Conservation (phyloP, 495 filamentous ascomycete species). For the Neurospora africana region DNA sequence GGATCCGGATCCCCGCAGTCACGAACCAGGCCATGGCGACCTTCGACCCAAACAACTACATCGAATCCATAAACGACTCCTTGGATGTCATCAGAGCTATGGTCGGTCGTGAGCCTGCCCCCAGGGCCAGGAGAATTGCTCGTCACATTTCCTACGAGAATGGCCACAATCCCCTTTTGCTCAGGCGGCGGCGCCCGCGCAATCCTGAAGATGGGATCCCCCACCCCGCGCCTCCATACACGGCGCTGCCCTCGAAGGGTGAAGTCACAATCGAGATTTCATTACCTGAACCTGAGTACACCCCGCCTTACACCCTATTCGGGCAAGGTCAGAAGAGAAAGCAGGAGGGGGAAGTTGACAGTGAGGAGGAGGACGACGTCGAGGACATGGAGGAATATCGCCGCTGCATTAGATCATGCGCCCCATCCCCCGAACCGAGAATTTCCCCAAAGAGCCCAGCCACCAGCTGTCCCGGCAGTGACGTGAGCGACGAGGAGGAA, state of each 20-base stretch:
- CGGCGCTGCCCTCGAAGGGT: neutral
- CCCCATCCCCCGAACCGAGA: neutral
- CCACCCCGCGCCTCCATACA: neutral
- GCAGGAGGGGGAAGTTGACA: neutral
- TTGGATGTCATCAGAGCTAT: neutral
- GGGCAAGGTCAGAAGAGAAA: neutral
- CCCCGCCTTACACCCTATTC: neutral
- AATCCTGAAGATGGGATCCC: neutral
- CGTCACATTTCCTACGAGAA: neutral
- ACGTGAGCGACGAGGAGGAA: neutral
- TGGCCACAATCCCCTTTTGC: neutral
- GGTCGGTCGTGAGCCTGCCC: neutral
- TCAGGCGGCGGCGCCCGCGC: no score
- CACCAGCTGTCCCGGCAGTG: neutral
- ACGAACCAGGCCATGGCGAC: neutral
- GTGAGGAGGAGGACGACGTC: neutral
- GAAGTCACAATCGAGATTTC: neutral
- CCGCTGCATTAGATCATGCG: neutral
- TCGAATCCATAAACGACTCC: neutral
- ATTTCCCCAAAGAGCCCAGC: neutral
- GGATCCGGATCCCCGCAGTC: neutral
- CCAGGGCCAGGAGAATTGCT: neutral
- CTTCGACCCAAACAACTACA: neutral
- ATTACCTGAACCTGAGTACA: neutral
- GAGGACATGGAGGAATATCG: neutral